These are phyloP conservation scores for Halophytophthora batemanensis DNA, from an alignment of 352 stramenopile species.

Conservation along the genomic window DNA sequence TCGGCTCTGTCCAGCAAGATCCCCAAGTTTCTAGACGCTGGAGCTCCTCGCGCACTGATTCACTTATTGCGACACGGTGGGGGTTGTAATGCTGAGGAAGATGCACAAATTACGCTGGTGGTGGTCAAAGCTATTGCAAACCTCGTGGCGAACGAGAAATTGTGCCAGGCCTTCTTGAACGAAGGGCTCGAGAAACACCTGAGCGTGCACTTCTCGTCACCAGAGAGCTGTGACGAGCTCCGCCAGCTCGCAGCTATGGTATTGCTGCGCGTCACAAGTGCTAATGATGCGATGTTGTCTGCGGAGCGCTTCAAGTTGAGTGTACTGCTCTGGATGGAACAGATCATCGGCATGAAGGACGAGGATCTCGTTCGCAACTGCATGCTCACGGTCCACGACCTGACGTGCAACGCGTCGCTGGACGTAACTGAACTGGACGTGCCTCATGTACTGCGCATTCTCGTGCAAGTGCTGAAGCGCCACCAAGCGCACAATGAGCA, in stretches of 20 bases:
- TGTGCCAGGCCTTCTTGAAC: constrained; percentile 67
- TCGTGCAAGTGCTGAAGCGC: constrained; percentile 59
- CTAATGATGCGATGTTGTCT: constrained; percentile 66
- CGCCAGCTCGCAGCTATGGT: constrained; percentile 72
- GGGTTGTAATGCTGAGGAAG: constrained; percentile 21
- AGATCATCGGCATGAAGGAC: constrained; percentile 78
- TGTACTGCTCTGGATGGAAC: constrained; percentile 76
- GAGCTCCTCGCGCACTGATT: constrained; percentile 56
- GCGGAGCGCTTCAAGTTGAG: constrained; percentile 56
- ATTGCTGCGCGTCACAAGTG: constrained; percentile 62
- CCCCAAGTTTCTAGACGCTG: constrained; percentile 63
- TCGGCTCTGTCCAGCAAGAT: constrained; percentile 56
- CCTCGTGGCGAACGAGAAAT: constrained; percentile 71
- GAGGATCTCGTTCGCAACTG: constrained; percentile 71
- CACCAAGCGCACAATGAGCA: constrained; percentile 47
- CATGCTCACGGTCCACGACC: constrained; percentile 70
- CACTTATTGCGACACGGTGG: constrained; percentile 48
- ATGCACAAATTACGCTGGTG: constrained; percentile 42
- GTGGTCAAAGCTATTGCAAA: constrained; percentile 77
- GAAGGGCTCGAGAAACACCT: constrained; percentile 69
- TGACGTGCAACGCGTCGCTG: constrained; percentile 57
- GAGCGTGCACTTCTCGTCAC: constrained; percentile 45
- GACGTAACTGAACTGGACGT: constrained; percentile 56
- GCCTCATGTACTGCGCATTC: constrained; percentile 59
- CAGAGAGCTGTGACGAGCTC: constrained; percentile 43